phyloP scores from a whole-genome alignment of 2,329 filamentous ascomycete species.

The Aureobasidium subglaciale region DNA sequence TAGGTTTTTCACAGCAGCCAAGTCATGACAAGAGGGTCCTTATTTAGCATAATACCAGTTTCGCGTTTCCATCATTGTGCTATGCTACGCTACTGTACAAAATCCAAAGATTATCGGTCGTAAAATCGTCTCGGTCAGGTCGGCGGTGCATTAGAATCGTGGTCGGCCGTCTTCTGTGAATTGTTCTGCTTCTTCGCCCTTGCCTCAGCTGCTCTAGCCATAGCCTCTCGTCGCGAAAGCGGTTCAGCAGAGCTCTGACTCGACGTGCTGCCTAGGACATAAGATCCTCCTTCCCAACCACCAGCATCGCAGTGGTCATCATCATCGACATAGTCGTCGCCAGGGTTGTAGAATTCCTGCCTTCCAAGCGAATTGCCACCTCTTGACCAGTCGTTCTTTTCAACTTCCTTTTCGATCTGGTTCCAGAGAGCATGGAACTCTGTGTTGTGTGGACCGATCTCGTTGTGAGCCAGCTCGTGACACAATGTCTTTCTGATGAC shows the following conservation, averaged over 20 bases:
- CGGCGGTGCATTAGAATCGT: not conserved
- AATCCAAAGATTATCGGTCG: not conserved
- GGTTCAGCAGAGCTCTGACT: conserved; percentile 29
- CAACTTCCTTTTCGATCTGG: conserved; percentile 82
- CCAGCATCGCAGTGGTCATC: conserved; percentile 60
- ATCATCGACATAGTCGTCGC: conserved; percentile 27
- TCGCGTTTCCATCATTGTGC: not conserved
- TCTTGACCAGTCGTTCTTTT: conserved; percentile 67
- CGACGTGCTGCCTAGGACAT: conserved; percentile 46
- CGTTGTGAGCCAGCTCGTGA: conserved; percentile 91
- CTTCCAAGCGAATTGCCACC: conserved; percentile 58
- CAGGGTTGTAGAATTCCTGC: conserved; percentile 52
- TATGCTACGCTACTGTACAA: not conserved
- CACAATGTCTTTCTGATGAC: conserved; percentile 87
- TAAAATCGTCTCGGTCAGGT: not conserved
- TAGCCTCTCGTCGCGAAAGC: conserved; percentile 64
- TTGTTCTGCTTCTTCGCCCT: conserved; percentile 48
- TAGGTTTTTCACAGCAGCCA: not conserved
- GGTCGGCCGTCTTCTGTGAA: conserved; percentile 24
- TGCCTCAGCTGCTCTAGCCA: conserved; percentile 68
- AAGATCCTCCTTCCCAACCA: conserved; percentile 73
- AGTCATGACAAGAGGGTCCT: not conserved
- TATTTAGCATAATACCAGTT: not conserved
- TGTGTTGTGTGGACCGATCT: conserved; percentile 74
- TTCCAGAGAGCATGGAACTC: conserved; percentile 86